A percentile compares a stretch with the other conserved stretches of the same genome.
phyloP scores from a whole-genome alignment of 345 rosid species.

The Geranium rotundifolium region DNA sequence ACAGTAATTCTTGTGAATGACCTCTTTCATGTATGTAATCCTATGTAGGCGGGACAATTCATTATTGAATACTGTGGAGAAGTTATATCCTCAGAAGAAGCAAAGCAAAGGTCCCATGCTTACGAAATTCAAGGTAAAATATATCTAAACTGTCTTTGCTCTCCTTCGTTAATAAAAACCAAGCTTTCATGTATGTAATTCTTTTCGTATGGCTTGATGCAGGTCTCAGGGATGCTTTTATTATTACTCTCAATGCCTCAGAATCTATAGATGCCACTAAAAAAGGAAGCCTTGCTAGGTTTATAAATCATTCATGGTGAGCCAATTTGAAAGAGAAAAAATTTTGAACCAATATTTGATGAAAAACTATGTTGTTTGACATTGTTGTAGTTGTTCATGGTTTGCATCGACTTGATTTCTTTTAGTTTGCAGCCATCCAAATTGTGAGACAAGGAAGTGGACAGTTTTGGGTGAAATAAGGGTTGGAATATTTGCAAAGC shows the following conservation, averaged over 20 bases:
- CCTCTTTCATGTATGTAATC: background rate
- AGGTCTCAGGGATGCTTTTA: conserved; percentile 91
- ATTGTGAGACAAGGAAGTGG: conserved; percentile 99
- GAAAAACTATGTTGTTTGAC: conserved; percentile 1
- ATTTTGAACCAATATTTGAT: too few relatives aligned
- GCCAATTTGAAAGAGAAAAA: conserved; percentile 12
- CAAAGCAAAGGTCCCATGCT: conserved; percentile 66
- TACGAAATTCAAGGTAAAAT: conserved; percentile 64
- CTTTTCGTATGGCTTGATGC: conserved; percentile 15
- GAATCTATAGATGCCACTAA: conserved; percentile 88
- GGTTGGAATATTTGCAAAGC: conserved; percentile 93
- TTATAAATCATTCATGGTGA: conserved; percentile 98
- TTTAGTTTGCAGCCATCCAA: conserved; percentile 57
- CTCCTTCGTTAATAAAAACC: background rate
- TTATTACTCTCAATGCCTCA: conserved; percentile 69
- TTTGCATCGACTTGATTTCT: conserved; percentile 12
- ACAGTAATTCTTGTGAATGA: too few relatives aligned
- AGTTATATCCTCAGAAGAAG: conserved; percentile 93
- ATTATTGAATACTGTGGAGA: conserved; percentile 97
- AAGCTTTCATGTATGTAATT: conserved; percentile 1
- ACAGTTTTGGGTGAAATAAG: conserved; percentile 80
- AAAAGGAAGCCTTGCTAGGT: conserved; percentile 90
- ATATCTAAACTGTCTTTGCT: background rate
- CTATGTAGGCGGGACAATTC: conserved; percentile 65
- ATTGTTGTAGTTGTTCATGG: conserved; percentile 5